phyloP scores from a whole-genome alignment of 345 rosid genomes.

The Clausena lansium region DNA sequence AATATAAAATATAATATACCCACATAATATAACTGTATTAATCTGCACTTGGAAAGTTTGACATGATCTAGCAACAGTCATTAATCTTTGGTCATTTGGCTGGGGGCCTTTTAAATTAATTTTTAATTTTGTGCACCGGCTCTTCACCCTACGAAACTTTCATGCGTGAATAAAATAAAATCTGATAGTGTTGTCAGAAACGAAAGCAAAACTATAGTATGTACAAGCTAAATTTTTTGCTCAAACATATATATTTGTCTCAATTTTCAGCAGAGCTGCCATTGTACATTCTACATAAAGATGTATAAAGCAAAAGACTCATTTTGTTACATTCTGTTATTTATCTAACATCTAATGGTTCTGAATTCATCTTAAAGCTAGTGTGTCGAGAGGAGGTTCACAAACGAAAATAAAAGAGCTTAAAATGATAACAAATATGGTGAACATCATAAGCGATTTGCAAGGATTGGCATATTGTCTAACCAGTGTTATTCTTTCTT shows the following conservation, averaged over 20 bases:
- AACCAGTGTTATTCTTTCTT: slow-evolving; percentile 52
- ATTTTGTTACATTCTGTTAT: neutral
- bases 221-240: too few species aligned
- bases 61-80: too few species aligned
- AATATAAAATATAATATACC: too few species aligned
- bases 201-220: too few species aligned
- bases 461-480: slow-evolving; percentile 46
- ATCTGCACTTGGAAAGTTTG: too few species aligned
- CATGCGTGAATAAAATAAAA: too few species aligned
- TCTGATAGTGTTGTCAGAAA: neutral
- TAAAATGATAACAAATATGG: slow-evolving; percentile 38
- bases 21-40: too few species aligned
- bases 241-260: neutral
- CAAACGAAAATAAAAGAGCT: slow-evolving; percentile 44
- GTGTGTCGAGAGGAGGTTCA: slow-evolving; percentile 52
- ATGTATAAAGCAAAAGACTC: neutral
- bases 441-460: slow-evolving; percentile 56
- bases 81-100: too few species aligned
- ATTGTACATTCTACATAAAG: neutral
- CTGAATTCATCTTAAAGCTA: slow-evolving; percentile 27
- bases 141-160: too few species aligned
- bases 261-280: neutral
- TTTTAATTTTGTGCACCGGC: too few species aligned
- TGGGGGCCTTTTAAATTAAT: too few species aligned
- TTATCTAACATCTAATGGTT: slow-evolving; percentile 7